Base-by-base conservation (phyloP, 768 basidiomycete genomes). In the Rhizopogon sp. region DNA sequence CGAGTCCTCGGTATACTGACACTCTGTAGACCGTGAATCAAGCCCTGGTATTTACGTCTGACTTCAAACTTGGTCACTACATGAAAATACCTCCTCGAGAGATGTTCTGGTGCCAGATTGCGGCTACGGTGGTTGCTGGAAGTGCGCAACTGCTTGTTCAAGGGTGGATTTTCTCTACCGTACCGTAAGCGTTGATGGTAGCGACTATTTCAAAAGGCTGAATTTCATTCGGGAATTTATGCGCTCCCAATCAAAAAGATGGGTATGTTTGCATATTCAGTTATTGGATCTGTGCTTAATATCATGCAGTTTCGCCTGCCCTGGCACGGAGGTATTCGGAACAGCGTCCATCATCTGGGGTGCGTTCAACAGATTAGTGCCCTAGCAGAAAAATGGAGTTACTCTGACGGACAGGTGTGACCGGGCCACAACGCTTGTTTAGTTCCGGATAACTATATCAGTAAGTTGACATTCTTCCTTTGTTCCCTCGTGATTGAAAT, bases 11-110 rank as follows among this genome's bases (percentile, higher is more conserved):
- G 8, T 25, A 13, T 49, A 37, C 9, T 49, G 9, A 49, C 35
- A 9, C 14, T 60, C 31, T 6, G 28, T 22, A 61, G 60, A 58
- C 67, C 9, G 73, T 75, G 72, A 44, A 62, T 17, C 65, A 69
- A 69, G 87, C 88, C 1, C 66, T 90, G 41, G 72, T 71, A 42
- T 92, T 91, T 72, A 79, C 85, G 1, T 75, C 80, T 8, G 87
- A 91, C 71, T 84, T 91, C 66, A 92, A 93, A 69, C 83, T 89
- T 46, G 88, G 85, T 9, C 88, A 88, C 62, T 84, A 85, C 65
- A 70, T 71, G 68, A 70, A 70, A 41, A 78, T 91, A 50, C 84
- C 87, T 3, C 89, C 87, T 3, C 78, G 83, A 6, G 60, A 77
- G 41, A 90, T 90, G 82, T 93, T 93, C 73, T 76, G 69, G 65